These are phyloP conservation scores for Fremontodendron californicum DNA, from an alignment of 345 rosid species.

Conservation along the genomic window DNA sequence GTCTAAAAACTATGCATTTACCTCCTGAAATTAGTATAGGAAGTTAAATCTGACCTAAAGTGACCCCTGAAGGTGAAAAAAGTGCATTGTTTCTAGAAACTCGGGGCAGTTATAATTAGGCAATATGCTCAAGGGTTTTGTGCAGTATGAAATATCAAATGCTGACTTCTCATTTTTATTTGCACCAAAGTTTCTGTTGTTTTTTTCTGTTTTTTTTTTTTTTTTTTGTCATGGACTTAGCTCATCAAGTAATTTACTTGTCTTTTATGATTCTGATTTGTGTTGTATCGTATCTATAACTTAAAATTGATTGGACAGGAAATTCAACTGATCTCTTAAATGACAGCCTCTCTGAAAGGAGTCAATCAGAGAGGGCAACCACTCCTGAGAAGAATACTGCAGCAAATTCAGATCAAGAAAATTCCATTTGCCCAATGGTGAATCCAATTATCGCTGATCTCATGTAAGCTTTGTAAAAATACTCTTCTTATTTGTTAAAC, in stretches of 20 bases:
- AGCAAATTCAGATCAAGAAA: constrained; percentile 22
- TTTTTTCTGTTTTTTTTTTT: background rate
- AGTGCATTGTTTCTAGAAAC: too few species aligned
- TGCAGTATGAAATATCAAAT: background rate
- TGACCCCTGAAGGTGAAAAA: too few species aligned
- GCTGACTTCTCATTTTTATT: background rate
- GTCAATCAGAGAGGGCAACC: constrained; percentile 23
- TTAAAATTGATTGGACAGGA: constrained; percentile 26
- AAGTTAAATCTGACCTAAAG: too few species aligned
- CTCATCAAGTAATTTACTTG: background rate
- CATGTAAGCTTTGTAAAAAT: constrained; percentile 37
- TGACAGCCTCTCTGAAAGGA: constrained; percentile 28
- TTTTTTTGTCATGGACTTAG: background rate
- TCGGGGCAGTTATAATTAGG: too few species aligned
- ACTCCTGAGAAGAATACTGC: constrained; percentile 23
- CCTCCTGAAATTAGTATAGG: too few species aligned
- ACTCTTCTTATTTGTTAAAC: background rate
- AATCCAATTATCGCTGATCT: constrained; percentile 35
- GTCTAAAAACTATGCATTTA: background rate
- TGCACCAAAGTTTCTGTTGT: background rate
- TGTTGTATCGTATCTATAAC: background rate
- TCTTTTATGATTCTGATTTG: background rate
- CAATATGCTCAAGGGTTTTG: too few species aligned
- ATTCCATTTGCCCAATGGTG: constrained; percentile 22
- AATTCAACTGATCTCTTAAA: constrained; percentile 29